Base-by-base conservation (phyloP, 768 basidiomycete genomes). In the Serpula lacrymans region DNA sequence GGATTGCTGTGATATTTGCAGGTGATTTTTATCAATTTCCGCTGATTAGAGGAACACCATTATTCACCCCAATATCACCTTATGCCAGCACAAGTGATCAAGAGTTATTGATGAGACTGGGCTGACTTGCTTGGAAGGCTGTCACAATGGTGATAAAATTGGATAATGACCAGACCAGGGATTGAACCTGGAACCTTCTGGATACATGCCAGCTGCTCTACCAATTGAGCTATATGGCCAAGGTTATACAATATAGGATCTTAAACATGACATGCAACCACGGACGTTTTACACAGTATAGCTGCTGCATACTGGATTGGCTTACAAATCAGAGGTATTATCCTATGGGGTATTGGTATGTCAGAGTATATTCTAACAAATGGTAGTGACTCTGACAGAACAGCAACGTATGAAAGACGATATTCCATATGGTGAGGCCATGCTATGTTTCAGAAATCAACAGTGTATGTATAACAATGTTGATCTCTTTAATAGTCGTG, bases 1-100 rank as follows among this genome's bases (percentile, higher is more conserved):
- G 64, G 0, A 37, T 64, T 1, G 45, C 40, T 2, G 14, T 67
- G 0, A 61, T 66, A 8, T 60, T 65, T 33, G 22, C 62, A 1
- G 65, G 65, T 10, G 65, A 66, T 39, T 59, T 64, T 20, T 58
- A 35, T 32, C 65, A 65, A 16, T 63, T 48, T 41, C 59, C 59
- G 2, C 65, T 65, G 13, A 56, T 64, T 1, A 35, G 40, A 3
- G 62, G 59, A 0, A 45, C 25, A 8, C 47, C 63, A 5, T 23
- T 68, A 10, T 66, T 60, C 31, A 18, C 18, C 0, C 53, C 62
- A 3, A 58, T 63, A 1, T 9, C 31, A 4, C 22, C 20, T 0
- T 42, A 49, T 32, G 22, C 45, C 3, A 23, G 44, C 0, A n/a
- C 22, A 9, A 39, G 9, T 7, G 28, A 39, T 10, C 5, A 1